phyloP scores from a whole-genome alignment of 108 stramenopile genomes.

The Cylindrotheca closterium region DNA sequence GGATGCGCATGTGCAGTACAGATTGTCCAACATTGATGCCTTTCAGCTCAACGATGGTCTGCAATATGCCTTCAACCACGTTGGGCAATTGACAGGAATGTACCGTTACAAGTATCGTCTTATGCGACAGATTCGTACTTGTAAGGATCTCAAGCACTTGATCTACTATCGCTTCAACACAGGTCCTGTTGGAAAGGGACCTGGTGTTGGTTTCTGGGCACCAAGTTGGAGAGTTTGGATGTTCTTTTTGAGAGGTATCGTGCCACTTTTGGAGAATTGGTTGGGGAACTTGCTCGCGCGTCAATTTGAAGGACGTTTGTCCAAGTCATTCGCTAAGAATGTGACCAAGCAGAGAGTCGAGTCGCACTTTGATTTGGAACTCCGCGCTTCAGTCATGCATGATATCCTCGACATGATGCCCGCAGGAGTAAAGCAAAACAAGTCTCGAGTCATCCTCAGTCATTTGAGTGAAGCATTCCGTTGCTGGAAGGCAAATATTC shows the following conservation, averaged over 20 bases:
- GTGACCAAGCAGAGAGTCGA: slow-evolving; percentile 99
- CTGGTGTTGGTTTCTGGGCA: slow-evolving; percentile 99
- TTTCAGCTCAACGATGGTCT: slow-evolving; percentile 98
- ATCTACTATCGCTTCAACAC: slow-evolving; percentile 99
- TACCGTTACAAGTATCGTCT: slow-evolving; percentile 99
- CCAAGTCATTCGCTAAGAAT: slow-evolving; percentile 96
- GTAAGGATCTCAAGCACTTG: slow-evolving; percentile 99
- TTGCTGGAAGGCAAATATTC: slow-evolving; percentile 99
- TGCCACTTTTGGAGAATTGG: slow-evolving; percentile 97
- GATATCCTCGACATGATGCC: slow-evolving; percentile 99
- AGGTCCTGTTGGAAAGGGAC: slow-evolving; percentile 99
- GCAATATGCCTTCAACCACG: slow-evolving; percentile 99
- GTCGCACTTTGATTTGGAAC: slow-evolving; percentile 98
- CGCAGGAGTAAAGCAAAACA: slow-evolving; percentile 98
- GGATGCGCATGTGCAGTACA: slow-evolving; percentile 98
- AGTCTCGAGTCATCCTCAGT: slow-evolving; percentile 94
- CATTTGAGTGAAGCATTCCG: slow-evolving; percentile 98
- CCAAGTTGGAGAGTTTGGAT: slow-evolving; percentile 99
- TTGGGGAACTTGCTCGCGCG: slow-evolving; percentile 97
- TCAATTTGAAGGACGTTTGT: slow-evolving; percentile 97
- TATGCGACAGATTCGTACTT: slow-evolving; percentile 98
- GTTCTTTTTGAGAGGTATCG: slow-evolving; percentile 97
- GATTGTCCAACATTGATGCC: slow-evolving; percentile 98
- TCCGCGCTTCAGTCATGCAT: slow-evolving; percentile 99
- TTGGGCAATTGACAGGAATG: slow-evolving; percentile 99